phyloP scores from a whole-genome alignment of 192 early-diverging fungal species.

The Podila epicladia region DNA sequence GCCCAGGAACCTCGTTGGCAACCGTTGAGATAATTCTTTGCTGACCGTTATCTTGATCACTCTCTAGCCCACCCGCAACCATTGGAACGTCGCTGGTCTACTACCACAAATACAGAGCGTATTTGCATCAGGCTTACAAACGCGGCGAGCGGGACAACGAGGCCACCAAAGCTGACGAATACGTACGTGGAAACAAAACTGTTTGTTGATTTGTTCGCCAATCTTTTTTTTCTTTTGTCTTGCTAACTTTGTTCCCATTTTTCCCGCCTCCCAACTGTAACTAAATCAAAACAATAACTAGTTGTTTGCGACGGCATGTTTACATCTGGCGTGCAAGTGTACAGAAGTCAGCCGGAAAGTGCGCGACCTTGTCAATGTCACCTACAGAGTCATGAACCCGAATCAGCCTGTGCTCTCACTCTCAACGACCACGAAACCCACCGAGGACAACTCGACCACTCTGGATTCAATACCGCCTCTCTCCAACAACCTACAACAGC shows the following conservation, averaged over 20 bases:
- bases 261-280: not conserved
- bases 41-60: too few species aligned
- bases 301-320: constrained; percentile 62
- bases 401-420: constrained; percentile 26
- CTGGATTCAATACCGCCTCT: not conserved
- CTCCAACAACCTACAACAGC: constrained; percentile 10
- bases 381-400: constrained; percentile 48
- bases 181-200: constrained; percentile 17
- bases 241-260: not conserved
- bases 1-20: not conserved
- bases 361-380: constrained; percentile 64
- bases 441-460: not conserved
- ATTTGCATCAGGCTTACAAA: constrained; percentile 35
- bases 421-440: constrained; percentile 26
- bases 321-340: constrained; percentile 62
- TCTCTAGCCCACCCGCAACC: constrained; percentile 54
- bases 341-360: constrained; percentile 63
- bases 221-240: not conserved
- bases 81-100: constrained; percentile 60
- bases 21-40: not conserved
- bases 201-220: not conserved
- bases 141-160: constrained; percentile 46
- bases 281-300: constrained; percentile 5
- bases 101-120: constrained; percentile 58
- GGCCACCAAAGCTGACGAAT: constrained; percentile 48